These are phyloP conservation scores for Zygoascus bituminiphila DNA, from an alignment of 805 yeast genomes.

Conservation along the genomic window DNA sequence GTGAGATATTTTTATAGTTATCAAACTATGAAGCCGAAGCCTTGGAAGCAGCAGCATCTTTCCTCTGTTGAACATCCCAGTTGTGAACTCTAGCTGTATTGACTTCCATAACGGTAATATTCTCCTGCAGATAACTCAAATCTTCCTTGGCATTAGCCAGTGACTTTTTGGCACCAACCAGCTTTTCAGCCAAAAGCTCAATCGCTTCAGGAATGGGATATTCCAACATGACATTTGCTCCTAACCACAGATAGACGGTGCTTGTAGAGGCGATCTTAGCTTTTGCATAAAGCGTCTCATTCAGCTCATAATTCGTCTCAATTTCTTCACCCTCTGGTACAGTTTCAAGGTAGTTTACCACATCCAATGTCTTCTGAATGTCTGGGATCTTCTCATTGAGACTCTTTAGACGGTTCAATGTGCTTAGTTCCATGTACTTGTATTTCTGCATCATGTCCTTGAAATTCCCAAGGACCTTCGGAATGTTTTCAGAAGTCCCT, in stretches of 20 bases:
- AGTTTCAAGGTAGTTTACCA: constrained; percentile 51
- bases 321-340: constrained; percentile 38
- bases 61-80: constrained; percentile 32
- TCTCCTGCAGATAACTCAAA: constrained; percentile 72
- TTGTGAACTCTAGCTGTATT: constrained; percentile 70
- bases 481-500: constrained; percentile 62
- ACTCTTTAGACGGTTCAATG: constrained; percentile 33
- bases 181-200: constrained; percentile 52
- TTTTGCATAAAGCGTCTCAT: constrained; percentile 83
- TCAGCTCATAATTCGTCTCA: constrained; percentile 79
- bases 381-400: constrained; percentile 80
- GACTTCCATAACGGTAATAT: constrained; percentile 96
- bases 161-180: constrained; percentile 53
- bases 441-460: constrained; percentile 87
- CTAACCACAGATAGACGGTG: constrained; percentile 86
- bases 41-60: constrained; percentile 7
- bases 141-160: constrained; percentile 67
- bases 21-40: no score
- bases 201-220: constrained; percentile 86
- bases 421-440: constrained; percentile 63
- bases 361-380: constrained; percentile 71
- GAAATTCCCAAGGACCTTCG: constrained; percentile 57
- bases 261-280: constrained; percentile 58
- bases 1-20: no score
- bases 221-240: constrained; percentile 96